Percentiles rank a stretch among this genome's conserved stretches.
These are phyloP conservation scores for Mucor sp. DNA, from an alignment of 371 early-diverging fungal species.

Conservation along the genomic window DNA sequence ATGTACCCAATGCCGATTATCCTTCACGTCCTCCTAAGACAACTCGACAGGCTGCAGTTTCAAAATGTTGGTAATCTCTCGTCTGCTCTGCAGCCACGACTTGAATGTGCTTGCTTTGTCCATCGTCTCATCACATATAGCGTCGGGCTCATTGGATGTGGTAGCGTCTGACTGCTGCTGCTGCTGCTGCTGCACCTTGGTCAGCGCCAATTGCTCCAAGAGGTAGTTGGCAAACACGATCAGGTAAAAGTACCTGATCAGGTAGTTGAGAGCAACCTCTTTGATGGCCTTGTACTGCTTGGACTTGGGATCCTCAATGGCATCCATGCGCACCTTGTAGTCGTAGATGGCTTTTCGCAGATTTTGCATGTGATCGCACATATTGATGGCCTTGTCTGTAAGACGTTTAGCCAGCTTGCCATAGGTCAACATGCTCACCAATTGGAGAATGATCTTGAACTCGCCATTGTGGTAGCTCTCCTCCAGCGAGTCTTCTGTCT, in stretches of 20 bases:
- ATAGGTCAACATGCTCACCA: slow-evolving; percentile 56
- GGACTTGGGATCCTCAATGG: slow-evolving; percentile 30
- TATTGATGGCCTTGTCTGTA: slow-evolving; percentile 61
- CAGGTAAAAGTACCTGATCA: slow-evolving; percentile 64
- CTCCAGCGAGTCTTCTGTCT: slow-evolving; percentile 22
- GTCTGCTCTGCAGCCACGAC: slow-evolving; percentile 30
- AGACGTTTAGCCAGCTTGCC: slow-evolving; percentile 63
- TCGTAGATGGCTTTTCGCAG: slow-evolving; percentile 59
- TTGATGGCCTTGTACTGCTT: slow-evolving; percentile 34
- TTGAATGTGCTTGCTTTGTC: slow-evolving; percentile 22
- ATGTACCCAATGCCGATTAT: neutral
- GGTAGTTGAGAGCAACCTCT: slow-evolving; percentile 52
- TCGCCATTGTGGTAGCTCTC: slow-evolving; percentile 52
- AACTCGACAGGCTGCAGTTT: slow-evolving; percentile 22
- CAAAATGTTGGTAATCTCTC: slow-evolving; percentile 30
- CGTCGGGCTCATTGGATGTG: neutral
- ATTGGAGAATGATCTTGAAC: slow-evolving; percentile 59
- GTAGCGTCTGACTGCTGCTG: neutral
- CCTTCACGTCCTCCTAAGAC: slow-evolving; percentile 4
- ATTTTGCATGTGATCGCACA: slow-evolving; percentile 70
- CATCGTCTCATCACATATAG: slow-evolving; percentile 13
- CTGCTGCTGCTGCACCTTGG: neutral
- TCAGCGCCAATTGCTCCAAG: slow-evolving; percentile 37
- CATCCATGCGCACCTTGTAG: slow-evolving; percentile 51
- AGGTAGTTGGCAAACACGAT: slow-evolving; percentile 64